Percentiles rank a stretch among this genome's conserved stretches.
These are phyloP conservation scores for Trichoderma oligosporum DNA, from an alignment of 2,329 filamentous ascomycete genomes.

Conservation along the genomic window DNA sequence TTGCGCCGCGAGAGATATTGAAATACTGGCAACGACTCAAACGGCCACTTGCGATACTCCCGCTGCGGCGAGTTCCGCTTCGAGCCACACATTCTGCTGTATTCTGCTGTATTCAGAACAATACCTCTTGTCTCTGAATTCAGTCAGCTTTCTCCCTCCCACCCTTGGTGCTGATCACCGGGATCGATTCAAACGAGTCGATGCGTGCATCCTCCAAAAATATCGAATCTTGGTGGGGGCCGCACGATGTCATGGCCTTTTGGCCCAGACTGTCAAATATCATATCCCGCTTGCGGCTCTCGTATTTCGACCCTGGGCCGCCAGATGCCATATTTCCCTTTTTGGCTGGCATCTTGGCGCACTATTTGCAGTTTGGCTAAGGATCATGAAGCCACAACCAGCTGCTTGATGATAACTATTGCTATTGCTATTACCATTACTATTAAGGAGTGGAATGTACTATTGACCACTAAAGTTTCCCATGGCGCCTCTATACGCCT, in stretches of 20 bases:
- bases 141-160: not conserved
- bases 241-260: conserved; percentile 2
- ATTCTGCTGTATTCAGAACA: not conserved
- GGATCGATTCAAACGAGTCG: not conserved
- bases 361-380: not conserved
- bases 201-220: not conserved
- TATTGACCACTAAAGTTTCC: not conserved
- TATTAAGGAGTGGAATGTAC: too few species aligned
- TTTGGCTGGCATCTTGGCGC: not conserved
- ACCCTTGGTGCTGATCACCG: not conserved
- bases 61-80: conserved; percentile 3
- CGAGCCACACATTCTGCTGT: not conserved
- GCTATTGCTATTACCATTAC: too few species aligned
- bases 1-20: not conserved
- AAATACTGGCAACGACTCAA: not conserved
- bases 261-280: too few species aligned
- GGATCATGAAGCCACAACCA: not conserved
- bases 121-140: not conserved
- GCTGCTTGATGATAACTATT: not conserved
- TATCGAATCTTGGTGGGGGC: conserved; percentile 5
- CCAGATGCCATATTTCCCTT: not conserved
- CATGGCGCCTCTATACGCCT: too few species aligned
- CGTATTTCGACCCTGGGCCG: conserved; percentile 10
- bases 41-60: conserved; percentile 8
- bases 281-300: conserved; percentile 17